Evolutionary conservation across 352 stramenopile species (phyloP), one percentile per base, ranked within the genome.

Genomic region (Pythium apleroticum): DNA sequence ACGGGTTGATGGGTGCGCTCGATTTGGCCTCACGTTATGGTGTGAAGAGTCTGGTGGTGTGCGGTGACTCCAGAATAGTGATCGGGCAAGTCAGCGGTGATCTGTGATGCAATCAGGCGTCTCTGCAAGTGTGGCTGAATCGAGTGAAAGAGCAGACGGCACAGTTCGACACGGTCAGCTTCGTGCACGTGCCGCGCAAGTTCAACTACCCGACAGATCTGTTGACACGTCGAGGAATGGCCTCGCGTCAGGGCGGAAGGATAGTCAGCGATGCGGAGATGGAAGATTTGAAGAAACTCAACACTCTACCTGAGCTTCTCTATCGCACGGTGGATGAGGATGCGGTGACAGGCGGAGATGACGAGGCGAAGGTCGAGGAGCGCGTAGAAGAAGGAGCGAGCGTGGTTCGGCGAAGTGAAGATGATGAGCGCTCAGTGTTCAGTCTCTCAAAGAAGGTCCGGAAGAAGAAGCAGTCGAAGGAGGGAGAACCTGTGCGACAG

Each of bases 31-130:
- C n/a, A 0, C 10, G n/a, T 4, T 57, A 54, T 6, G 27, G 19
- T 11, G 54, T 68, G 0, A 12, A 55, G 1, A 3, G 54, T 1
- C 5, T 70, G 52, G 64, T 74, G n/a, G 22, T 74, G 6, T 71
- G 45, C 31, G 68, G 68, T 15, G 57, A 74, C 52, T 74, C 68
- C 1, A 20, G 57, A 2, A 62, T 68, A 8, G 33, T 63, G 0
- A 48, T 68, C 1, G 43, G 53, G 0, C 61, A 68, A 41, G 53
- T 58, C 0, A 62, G 39, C 3, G 61, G 54, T 2, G 54, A 57
- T 22, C 31, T 68, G 0, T 20, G 45, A 0, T 68, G 61, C 22
- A 12, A 63, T 37, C 41, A 57, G 24, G 28, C 61, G 28, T 24
- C 6, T 0, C 48, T 68, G 24, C 14, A 37, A 27, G 45, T 58